phyloP scores from a whole-genome alignment of 2,329 filamentous ascomycete genomes.

The Pestalotiopsis sp. region DNA sequence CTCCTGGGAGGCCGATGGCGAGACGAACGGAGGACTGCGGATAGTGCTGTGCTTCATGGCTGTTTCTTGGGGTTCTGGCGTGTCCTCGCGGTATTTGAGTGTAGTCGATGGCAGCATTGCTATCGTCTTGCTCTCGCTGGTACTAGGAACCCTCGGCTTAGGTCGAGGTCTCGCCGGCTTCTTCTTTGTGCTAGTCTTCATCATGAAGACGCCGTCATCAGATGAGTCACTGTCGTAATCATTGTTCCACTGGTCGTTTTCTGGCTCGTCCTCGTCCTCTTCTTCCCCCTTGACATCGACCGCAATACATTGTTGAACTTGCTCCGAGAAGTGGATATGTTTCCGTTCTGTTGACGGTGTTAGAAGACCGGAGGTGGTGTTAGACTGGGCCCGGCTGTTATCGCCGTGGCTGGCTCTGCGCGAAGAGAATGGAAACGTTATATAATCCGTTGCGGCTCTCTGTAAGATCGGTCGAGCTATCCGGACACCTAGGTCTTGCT shows the following conservation, averaged over 20 bases:
- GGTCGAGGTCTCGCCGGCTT: slow-evolving; percentile 54
- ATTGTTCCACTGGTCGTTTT: slow-evolving; percentile 36
- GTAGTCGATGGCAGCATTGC: slow-evolving; percentile 87
- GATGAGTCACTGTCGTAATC: slow-evolving; percentile 69
- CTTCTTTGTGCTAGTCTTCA: slow-evolving; percentile 68
- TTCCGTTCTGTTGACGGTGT: slow-evolving; percentile 69
- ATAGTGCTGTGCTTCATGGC: slow-evolving; percentile 65
- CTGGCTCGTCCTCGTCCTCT: slow-evolving; percentile 68
- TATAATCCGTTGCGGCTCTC: slow-evolving; percentile 70
- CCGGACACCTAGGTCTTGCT: slow-evolving; percentile 61
- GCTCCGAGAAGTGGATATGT: slow-evolving; percentile 96
- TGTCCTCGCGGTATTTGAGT: slow-evolving; percentile 80
- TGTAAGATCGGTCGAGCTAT: slow-evolving; percentile 58
- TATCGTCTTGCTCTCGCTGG: slow-evolving; percentile 79
- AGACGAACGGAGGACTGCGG: slow-evolving; percentile 52
- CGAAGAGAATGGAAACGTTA: slow-evolving; percentile 65
- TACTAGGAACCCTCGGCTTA: slow-evolving; percentile 42
- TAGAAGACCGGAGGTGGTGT: slow-evolving; percentile 69
- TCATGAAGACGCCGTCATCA: slow-evolving; percentile 84
- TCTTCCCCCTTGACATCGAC: slow-evolving; percentile 84
- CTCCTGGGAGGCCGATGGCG: slow-evolving; percentile 81
- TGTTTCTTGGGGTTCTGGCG: slow-evolving; percentile 65
- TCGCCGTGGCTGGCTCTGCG: slow-evolving; percentile 63
- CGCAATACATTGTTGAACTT: slow-evolving; percentile 94
- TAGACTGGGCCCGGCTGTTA: slow-evolving; percentile 67